These are phyloP conservation scores for Papiliotrema nemorosa DNA, from an alignment of 1,284 basidiomycete genomes.

Conservation along the genomic window DNA sequence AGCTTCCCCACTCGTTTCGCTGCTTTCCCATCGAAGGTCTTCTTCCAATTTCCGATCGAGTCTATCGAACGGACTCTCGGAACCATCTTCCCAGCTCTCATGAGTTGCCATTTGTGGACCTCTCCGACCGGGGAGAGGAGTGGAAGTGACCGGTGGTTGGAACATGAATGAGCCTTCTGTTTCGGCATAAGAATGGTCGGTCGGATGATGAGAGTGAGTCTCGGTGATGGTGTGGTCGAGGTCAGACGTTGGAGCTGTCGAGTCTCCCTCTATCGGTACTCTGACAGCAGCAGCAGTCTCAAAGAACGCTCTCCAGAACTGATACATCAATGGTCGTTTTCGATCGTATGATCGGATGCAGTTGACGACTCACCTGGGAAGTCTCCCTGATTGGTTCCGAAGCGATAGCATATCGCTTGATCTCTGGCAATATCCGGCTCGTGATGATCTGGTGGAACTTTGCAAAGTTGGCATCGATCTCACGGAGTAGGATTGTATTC, in stretches of 20 bases:
- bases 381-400: slow-evolving; percentile 84
- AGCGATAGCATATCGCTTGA: slow-evolving; percentile 80
- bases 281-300: slow-evolving; percentile 83
- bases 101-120: too few relatives aligned
- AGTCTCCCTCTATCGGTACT: slow-evolving; percentile 56
- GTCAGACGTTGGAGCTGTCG: slow-evolving; percentile 4
- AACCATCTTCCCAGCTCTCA: slow-evolving; percentile 62
- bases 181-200: slow-evolving; percentile 12
- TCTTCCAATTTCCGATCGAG: slow-evolving; percentile 63
- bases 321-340: neutral
- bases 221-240: slow-evolving; percentile 1
- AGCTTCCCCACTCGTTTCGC: slow-evolving; percentile 18
- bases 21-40: slow-evolving; percentile 50
- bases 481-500: slow-evolving; percentile 74
- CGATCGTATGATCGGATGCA: neutral
- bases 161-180: slow-evolving; percentile 39
- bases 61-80: slow-evolving; percentile 71
- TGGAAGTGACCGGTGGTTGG: slow-evolving; percentile 29
- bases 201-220: slow-evolving; percentile 20
- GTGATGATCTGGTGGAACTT: slow-evolving; percentile 83
- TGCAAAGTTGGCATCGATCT: slow-evolving; percentile 90
- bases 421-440: slow-evolving; percentile 73
- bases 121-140: slow-evolving; percentile 33
- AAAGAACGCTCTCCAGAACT: slow-evolving; percentile 97
- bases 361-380: slow-evolving; percentile 60